These are phyloP conservation scores for Buddleja alternifolia DNA, from an alignment of 257 asterid species.

Conservation along the genomic window DNA sequence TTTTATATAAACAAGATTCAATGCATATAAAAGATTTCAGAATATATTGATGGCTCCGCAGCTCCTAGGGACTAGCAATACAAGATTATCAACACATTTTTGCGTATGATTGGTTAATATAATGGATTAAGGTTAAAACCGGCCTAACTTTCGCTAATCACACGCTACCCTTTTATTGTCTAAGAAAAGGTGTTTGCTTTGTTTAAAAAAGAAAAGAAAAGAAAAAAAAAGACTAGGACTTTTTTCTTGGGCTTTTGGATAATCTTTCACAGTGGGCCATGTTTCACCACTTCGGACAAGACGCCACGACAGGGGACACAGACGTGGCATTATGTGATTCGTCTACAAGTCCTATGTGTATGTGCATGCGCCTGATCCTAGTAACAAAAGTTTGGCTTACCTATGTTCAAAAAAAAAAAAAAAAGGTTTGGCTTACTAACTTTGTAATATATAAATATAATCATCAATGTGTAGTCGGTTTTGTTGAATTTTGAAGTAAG, in stretches of 20 bases:
- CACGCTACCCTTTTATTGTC: constrained; percentile 27
- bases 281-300: constrained; percentile 47
- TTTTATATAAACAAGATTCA: no score
- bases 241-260: constrained; percentile 7
- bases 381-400: constrained; percentile 11
- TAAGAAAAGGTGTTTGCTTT: no score
- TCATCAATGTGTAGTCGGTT: not conserved
- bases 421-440: constrained; percentile 20
- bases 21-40: no score
- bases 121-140: constrained; percentile 33
- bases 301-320: constrained; percentile 42
- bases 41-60: no score
- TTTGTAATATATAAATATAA: not conserved
- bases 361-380: constrained; percentile 1
- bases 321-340: constrained; percentile 37
- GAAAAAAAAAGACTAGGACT: no score
- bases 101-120: no score
- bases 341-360: not conserved
- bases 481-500: constrained; percentile 29
- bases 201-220: no score
- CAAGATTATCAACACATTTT: no score
- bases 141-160: constrained; percentile 38
- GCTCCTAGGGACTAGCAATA: no score
- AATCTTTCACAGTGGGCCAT: constrained; percentile 34
- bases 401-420: no score